Evolutionary conservation across 139 green algal species (phyloP).

Genomic region (Chlorella sorokiniana): DNA sequence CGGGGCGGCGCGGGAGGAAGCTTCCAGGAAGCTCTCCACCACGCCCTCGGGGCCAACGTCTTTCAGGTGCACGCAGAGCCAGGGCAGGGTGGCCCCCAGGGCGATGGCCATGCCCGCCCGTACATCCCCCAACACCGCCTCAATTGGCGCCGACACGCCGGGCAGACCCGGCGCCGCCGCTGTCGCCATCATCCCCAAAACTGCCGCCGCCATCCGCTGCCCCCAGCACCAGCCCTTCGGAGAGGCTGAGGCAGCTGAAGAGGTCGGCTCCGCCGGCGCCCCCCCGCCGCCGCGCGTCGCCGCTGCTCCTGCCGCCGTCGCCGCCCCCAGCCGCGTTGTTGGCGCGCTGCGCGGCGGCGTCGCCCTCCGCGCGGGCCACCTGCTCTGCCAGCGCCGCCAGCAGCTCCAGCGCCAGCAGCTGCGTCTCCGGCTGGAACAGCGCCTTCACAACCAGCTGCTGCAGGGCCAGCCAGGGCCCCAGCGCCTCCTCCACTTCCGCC

Average conservation of each 20-base stretch:
- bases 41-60: constrained; percentile 1
- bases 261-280: background rate
- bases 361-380: constrained; percentile 33
- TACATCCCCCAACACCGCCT: constrained; percentile 71
- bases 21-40: constrained; percentile 32
- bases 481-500: constrained; percentile 18
- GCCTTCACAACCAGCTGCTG: constrained; percentile 88
- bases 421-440: constrained; percentile 69
- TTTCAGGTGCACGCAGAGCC: constrained; percentile 67
- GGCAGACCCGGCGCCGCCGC: no score
- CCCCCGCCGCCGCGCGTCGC: background rate
- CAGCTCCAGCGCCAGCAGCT: constrained; percentile 56
- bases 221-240: constrained; percentile 17
- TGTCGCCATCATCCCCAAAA: no score
- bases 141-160: constrained; percentile 27
- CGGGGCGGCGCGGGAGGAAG: constrained; percentile 34
- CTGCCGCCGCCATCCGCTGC: constrained; percentile 26
- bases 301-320: background rate
- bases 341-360: background rate
- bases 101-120: constrained; percentile 71
- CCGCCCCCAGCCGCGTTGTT: background rate
- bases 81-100: constrained; percentile 72
- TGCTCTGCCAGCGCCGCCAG: constrained; percentile 7
- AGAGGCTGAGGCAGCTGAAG: constrained; percentile 24
- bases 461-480: constrained; percentile 49